Evolutionary conservation across 108 stramenopile genomes (phyloP), one percentile per base, ranked within the genome.

Genomic region (Skeletonema menzelii): DNA sequence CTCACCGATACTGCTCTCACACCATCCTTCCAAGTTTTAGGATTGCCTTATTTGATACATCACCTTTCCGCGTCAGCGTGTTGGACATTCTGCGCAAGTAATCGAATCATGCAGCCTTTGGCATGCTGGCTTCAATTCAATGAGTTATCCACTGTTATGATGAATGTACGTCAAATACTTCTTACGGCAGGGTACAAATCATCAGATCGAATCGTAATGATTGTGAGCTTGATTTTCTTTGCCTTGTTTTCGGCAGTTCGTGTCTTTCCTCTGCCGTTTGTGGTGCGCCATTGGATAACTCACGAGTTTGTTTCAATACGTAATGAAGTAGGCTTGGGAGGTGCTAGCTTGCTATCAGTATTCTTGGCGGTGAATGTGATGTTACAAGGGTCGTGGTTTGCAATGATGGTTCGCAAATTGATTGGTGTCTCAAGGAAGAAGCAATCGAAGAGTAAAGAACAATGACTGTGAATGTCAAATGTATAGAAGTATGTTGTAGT

Each of bases 331-430:
- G 76, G 76, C 26, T 27, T 19, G 19, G 49, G 69, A 15, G 58
- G 69, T 31, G 68, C 69, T 3, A 32, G 70, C 10, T 28, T 68
- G 22, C 47, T 76, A 8, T 38, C 69, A 8, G 0, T 63, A 27
- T 77, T 77, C 62, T 60, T 77, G 47, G 69, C 57, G 11, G 44
- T 59, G 32, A 61, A 77, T 32, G 76, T 56, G 7, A 55, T 34
- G 53, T 60, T 77, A 30, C 76, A 70, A 28, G 32, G 59, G n/a
- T 49, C 53, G 14, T 77, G 76, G 76, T 70, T 77, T 47, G 22
- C 20, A 13, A 37, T 62, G 13, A 77, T 77, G 69, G 65, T 58
- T 60, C 19, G 60, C 35, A 77, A 70, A 38, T 31, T 77, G 26
- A 27, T 56, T 47, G 59, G 46, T 20, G 61, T 59, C 14, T 32